Evolutionary conservation across 352 stramenopile genomes (phyloP), one percentile per base, ranked within the genome.

Genomic region (Phytophthora hybrid): DNA sequence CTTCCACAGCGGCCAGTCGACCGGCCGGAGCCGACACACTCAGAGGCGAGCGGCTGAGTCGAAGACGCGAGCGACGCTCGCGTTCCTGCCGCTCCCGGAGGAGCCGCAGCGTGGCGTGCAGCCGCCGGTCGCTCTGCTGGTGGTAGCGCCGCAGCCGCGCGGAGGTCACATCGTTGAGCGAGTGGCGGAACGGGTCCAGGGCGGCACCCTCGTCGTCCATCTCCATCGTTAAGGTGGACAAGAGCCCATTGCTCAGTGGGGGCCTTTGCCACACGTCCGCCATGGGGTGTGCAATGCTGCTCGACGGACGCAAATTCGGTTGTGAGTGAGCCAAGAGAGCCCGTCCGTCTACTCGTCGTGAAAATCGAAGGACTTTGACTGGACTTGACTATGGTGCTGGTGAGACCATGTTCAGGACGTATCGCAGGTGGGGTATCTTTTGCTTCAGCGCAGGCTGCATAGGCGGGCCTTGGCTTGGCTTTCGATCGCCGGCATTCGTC

Each of bases 11-110:
- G 63, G 34, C 34, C 34, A 16, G 11, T 10, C 34, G 34, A 13
- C 34, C 34, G 34, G 34, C 62, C 7, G 58, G 59, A 3, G 52
- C 29, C 32, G 64, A n/a, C 7, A 58, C 41, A 66, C 32, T 66
- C 32, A 78, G 66, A n/a, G 58, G 54, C 18, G 32, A 57, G 31
- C 63, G 71, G 60, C 60, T 71, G 14, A 49, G 31, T 19, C 76
- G 63, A 11, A 58, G 18, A 3, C 62, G 63, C 10, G 64, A 66
- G 26, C 70, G 41, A 23, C 70, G 72, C 23, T 81, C 82, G 49
- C 78, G 73, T 37, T 89, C 80, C 59, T 87, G 80, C 5, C 78
- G 82, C 26, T 85, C 59, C n/a, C 79, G 82, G 31, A 87, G 84
- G 41, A 88, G 69, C 51, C 66, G 71, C 59, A 88, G 51, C 56